These are phyloP conservation scores for Castanea mollissima DNA, from an alignment of 306 rosid genomes.

Conservation along the genomic window DNA sequence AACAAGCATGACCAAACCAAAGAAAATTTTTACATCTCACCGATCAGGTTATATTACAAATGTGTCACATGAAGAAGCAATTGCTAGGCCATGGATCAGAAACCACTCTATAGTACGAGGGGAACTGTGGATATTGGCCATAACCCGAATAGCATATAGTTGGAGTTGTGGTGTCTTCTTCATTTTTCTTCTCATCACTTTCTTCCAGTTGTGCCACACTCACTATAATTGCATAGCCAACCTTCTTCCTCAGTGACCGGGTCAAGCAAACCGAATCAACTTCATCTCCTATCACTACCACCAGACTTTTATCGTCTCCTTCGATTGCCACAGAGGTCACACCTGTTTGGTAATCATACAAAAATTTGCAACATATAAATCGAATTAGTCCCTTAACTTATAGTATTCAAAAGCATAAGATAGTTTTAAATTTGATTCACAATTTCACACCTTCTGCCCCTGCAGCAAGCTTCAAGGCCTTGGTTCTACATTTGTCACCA, in stretches of 20 bases:
- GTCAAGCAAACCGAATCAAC: conserved; percentile 26
- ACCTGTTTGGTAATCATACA: conserved; percentile 19
- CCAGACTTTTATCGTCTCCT: conserved; percentile 30
- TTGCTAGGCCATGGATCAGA: too few relatives aligned
- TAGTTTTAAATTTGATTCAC: too few relatives aligned
- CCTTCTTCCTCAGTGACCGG: conserved; percentile 29
- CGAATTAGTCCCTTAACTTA: too few relatives aligned
- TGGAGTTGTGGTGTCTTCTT: not conserved
- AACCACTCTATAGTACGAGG: too few relatives aligned
- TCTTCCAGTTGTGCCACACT: conserved; percentile 23
- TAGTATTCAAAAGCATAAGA: too few relatives aligned
- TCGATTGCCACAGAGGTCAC: conserved; percentile 40
- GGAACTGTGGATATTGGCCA: too few relatives aligned
- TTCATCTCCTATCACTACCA: conserved; percentile 33
- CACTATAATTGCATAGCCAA: conserved; percentile 2
- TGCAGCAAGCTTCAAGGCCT: conserved; percentile 37
- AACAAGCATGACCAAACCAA: too few relatives aligned
- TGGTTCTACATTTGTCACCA: conserved; percentile 18
- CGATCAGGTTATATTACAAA: too few relatives aligned
- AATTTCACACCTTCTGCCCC: conserved; percentile 7
- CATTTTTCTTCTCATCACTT: not conserved
- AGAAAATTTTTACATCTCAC: too few relatives aligned
- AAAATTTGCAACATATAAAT: too few relatives aligned
- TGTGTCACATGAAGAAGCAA: too few relatives aligned
- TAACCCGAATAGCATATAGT: too few relatives aligned